Percentiles rank a stretch among this genome's conserved stretches.
Conservation (phyloP, 164 flowering plant genomes). For the Magnolia officinalis region DNA sequence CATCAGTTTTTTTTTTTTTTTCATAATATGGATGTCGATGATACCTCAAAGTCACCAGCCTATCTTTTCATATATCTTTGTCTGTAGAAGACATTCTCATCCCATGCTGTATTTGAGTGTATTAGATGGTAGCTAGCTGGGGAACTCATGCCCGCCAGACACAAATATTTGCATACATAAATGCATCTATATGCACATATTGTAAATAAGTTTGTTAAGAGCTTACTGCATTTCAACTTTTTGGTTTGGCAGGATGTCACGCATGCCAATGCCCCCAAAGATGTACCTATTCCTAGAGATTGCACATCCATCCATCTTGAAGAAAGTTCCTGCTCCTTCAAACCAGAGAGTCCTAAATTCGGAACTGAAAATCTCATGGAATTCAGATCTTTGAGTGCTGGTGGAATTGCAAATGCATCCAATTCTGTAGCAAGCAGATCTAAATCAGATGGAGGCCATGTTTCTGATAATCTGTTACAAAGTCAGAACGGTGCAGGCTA, state of each 20-base stretch:
- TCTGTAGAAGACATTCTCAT: neutral
- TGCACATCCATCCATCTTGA: constrained; percentile 42
- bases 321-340: constrained; percentile 62
- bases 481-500: constrained; percentile 16
- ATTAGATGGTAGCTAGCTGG: neutral
- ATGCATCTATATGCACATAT: neutral
- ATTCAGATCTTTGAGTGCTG: constrained; percentile 27
- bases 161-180: neutral
- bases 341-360: constrained; percentile 34
- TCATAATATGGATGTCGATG: neutral
- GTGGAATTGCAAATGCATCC: constrained; percentile 27
- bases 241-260: constrained; percentile 41
- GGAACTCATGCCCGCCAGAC: neutral
- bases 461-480: constrained; percentile 23
- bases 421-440: constrained; percentile 30
- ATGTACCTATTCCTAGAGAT: constrained; percentile 21
- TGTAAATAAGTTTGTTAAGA: neutral
- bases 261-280: constrained; percentile 24
- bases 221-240: neutral
- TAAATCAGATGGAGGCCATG: constrained; percentile 24
- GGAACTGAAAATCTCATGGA: constrained; percentile 21
- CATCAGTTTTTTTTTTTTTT: neutral
- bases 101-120: neutral
- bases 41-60: neutral
- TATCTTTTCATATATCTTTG: neutral